These are phyloP conservation scores for Corchorus capsularis DNA, from an alignment of 345 rosid genomes.

Conservation along the genomic window DNA sequence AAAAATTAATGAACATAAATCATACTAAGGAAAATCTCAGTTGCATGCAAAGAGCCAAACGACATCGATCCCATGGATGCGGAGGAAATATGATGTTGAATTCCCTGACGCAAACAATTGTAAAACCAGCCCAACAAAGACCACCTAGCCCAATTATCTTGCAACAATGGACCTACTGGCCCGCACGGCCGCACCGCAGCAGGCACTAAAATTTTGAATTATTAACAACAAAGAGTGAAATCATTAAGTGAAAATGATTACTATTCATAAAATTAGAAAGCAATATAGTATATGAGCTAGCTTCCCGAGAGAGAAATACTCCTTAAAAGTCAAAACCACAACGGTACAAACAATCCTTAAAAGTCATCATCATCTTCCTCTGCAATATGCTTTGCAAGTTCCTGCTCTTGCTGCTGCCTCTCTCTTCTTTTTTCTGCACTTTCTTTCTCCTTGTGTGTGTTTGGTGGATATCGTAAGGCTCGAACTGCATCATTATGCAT, in stretches of 20 bases:
- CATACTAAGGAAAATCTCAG: too few relatives aligned
- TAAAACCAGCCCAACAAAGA: too few relatives aligned
- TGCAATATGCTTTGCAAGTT: slow-evolving; percentile 83
- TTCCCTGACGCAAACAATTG: too few relatives aligned
- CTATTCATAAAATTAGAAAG: not conserved
- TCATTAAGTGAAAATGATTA: not conserved
- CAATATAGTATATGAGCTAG: not conserved
- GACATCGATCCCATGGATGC: too few relatives aligned
- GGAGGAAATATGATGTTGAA: too few relatives aligned
- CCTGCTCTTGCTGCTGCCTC: slow-evolving; percentile 84
- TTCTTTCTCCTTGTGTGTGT: slow-evolving; percentile 78
- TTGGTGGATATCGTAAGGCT: slow-evolving; percentile 73
- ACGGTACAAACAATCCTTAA: slow-evolving; percentile 20
- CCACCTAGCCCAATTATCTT: too few relatives aligned
- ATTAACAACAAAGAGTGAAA: not conserved
- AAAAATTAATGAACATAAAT: too few relatives aligned
- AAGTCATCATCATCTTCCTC: slow-evolving; percentile 93
- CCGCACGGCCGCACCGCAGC: too few relatives aligned
- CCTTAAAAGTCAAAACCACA: not conserved
- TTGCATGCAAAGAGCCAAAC: too few relatives aligned
- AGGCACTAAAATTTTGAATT: not conserved
- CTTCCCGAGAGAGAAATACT: not conserved
- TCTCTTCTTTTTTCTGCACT: slow-evolving; percentile 84
- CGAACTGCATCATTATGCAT: slow-evolving; percentile 89
- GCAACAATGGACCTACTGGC: too few relatives aligned